Percentiles rank a stretch among this genome's conserved stretches.
phyloP scores from a whole-genome alignment of 495 filamentous ascomycete species.

The Penicillium argentinense region DNA sequence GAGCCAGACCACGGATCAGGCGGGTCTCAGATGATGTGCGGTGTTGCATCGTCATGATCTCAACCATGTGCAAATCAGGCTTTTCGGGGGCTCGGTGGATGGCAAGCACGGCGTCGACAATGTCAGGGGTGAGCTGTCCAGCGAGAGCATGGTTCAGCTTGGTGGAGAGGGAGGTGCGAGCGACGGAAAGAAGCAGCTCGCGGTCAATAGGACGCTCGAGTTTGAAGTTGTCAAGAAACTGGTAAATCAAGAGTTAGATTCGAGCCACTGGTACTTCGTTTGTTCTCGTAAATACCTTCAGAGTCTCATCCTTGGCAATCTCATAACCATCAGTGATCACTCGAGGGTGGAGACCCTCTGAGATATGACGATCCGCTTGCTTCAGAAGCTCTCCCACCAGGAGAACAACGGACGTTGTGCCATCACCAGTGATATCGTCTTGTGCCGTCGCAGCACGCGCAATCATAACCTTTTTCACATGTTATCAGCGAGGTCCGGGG shows the following conservation, averaged over 20 bases:
- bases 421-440: constrained; percentile 97
- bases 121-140: constrained; percentile 85
- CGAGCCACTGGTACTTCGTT: background rate
- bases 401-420: constrained; percentile 94
- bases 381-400: constrained; percentile 96
- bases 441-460: constrained; percentile 95
- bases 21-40: constrained; percentile 94
- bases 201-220: constrained; percentile 81
- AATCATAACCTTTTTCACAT: constrained; percentile 78
- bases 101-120: constrained; percentile 92
- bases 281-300: constrained; percentile 59
- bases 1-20: constrained; percentile 85
- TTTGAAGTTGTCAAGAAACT: constrained; percentile 97
- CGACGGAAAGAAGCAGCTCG: constrained; percentile 90
- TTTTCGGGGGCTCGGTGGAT: constrained; percentile 89
- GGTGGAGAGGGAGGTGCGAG: constrained; percentile 90
- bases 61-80: constrained; percentile 97
- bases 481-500: constrained; percentile 24
- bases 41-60: constrained; percentile 99
- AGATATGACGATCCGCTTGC: constrained; percentile 92
- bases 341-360: constrained; percentile 90
- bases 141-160: constrained; percentile 89
- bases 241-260: constrained; percentile 17
- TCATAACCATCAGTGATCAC: constrained; percentile 98
- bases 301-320: constrained; percentile 87